These are phyloP conservation scores for Ophiocordyceps camponoti-saundersi DNA, from an alignment of 2,329 filamentous ascomycete genomes.

Conservation along the genomic window DNA sequence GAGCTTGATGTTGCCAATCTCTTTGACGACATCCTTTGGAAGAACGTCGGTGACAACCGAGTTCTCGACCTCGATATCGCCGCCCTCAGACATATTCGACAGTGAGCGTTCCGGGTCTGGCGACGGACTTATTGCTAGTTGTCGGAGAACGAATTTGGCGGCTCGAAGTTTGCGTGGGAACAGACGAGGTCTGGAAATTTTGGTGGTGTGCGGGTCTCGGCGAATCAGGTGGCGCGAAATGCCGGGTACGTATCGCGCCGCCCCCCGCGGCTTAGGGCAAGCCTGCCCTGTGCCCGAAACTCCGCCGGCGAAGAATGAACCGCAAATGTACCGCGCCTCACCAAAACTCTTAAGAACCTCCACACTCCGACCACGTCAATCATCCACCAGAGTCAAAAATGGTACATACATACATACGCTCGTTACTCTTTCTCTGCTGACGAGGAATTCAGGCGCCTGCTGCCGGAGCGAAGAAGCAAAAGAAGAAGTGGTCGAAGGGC, in stretches of 20 bases:
- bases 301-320: slow-evolving; percentile 11
- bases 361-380: slow-evolving; percentile 20
- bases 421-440: slow-evolving; percentile 1
- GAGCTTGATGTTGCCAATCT: slow-evolving; percentile 86
- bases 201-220: slow-evolving; percentile 14
- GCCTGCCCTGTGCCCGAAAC: slow-evolving; percentile 20
- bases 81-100: slow-evolving; percentile 77
- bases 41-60: slow-evolving; percentile 62
- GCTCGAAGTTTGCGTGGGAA: not conserved
- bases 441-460: slow-evolving; percentile 19
- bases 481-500: slow-evolving; percentile 34
- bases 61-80: slow-evolving; percentile 84
- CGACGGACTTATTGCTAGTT: slow-evolving; percentile 17
- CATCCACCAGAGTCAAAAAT: slow-evolving; percentile 23
- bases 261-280: slow-evolving; percentile 20
- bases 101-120: slow-evolving; percentile 19
- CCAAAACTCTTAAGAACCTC: slow-evolving; percentile 14
- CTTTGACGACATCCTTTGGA: slow-evolving; percentile 79
- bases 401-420: too few species aligned
- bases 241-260: slow-evolving; percentile 11
- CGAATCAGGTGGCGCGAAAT: slow-evolving; percentile 18
- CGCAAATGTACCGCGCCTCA: slow-evolving; percentile 12
- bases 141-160: slow-evolving; percentile 21
- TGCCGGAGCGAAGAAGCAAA: slow-evolving; percentile 32
- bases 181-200: slow-evolving; percentile 17